Evolutionary conservation across 2,329 filamentous ascomycete species (phyloP).

Genomic region (Fusarium sp.): DNA sequence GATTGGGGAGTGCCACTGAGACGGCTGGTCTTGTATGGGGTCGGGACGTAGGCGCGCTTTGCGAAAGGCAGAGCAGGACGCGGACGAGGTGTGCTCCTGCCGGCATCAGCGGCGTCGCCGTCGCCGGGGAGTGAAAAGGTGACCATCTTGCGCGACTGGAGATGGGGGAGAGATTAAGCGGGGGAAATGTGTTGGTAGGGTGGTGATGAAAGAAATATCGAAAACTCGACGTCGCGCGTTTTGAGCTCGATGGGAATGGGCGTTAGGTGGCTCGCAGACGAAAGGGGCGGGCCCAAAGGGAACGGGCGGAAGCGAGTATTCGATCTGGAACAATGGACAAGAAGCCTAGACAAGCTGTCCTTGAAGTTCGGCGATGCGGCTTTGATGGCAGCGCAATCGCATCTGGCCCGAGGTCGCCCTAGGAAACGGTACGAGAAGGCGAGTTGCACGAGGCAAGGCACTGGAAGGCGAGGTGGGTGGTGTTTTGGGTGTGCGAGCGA

Average conservation of each 20-base stretch:
- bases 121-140: constrained; percentile 54
- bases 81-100: constrained; percentile 51
- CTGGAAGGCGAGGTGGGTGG: background rate
- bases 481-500: constrained; percentile 42
- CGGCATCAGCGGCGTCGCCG: constrained; percentile 44
- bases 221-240: constrained; percentile 28
- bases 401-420: constrained; percentile 44
- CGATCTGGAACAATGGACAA: constrained; percentile 27
- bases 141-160: constrained; percentile 45
- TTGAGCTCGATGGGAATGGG: constrained; percentile 2
- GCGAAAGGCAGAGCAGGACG: constrained; percentile 56
- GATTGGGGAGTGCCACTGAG: constrained; percentile 53
- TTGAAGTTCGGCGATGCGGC: constrained; percentile 38
- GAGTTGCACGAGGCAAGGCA: constrained; percentile 30
- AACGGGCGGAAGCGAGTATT: constrained; percentile 9
- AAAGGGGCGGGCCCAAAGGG: constrained; percentile 14
- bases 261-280: constrained; percentile 10
- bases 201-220: constrained; percentile 22
- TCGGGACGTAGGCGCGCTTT: constrained; percentile 54
- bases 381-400: constrained; percentile 44
- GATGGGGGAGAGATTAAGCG: constrained; percentile 5
- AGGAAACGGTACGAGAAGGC: constrained; percentile 44
- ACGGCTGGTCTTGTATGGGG: constrained; percentile 50
- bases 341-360: constrained; percentile 27
- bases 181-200: constrained; percentile 7